A percentile compares a stretch with the other conserved stretches of the same genome.
phyloP scores from a whole-genome alignment of 495 filamentous ascomycete species.

The Podospora bellae-mahoneyi region DNA sequence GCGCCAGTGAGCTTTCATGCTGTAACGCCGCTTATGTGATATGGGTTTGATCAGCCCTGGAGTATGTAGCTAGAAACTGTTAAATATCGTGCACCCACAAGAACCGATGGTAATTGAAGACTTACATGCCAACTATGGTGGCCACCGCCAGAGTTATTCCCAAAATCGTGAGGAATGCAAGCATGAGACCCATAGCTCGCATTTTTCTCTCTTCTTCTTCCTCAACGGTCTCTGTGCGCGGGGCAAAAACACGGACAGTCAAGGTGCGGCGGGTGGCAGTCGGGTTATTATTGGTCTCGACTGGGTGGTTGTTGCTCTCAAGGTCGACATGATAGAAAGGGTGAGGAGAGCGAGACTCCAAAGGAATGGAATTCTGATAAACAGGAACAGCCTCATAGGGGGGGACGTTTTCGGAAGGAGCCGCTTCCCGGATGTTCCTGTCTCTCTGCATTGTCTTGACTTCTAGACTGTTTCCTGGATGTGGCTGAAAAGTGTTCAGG shows the following conservation, averaged over 20 bases:
- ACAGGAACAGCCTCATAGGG: neutral
- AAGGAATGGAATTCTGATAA: neutral
- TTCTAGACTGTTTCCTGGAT: too few species aligned
- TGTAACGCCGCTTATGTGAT: neutral
- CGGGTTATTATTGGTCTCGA: neutral
- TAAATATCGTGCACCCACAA: neutral
- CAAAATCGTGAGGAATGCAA: neutral
- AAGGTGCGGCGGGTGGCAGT: neutral
- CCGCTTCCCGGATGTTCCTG: too few species aligned
- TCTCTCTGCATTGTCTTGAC: too few species aligned
- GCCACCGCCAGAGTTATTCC: neutral
- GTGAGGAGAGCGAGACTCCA: neutral
- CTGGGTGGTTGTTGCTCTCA: neutral
- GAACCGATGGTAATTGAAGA: neutral
- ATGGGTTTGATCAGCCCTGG: neutral
- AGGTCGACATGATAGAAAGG: neutral
- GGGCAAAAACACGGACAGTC: neutral
- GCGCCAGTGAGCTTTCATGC: neutral
- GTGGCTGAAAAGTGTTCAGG: too few species aligned
- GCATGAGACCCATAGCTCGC: neutral
- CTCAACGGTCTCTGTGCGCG: neutral
- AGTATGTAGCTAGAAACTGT: neutral
- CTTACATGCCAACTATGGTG: neutral
- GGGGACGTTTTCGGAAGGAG: too few species aligned
- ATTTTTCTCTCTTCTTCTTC: too few species aligned